Evolutionary conservation across 805 yeast genomes (phyloP).

Genomic region (Kodamaea leandrae): DNA sequence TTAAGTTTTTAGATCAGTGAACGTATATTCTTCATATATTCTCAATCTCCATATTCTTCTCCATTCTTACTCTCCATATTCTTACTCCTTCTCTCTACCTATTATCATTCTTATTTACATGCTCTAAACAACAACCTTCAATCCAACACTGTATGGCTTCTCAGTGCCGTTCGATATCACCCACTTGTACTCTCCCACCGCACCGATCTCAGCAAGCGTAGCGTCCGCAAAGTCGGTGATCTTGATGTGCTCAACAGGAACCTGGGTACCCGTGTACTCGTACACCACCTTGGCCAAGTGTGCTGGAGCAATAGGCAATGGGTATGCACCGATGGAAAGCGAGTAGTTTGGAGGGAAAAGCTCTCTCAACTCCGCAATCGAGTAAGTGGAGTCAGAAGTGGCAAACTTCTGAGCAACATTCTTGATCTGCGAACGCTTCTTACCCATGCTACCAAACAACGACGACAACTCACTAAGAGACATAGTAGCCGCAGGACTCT

Average conservation of each 20-base stretch:
- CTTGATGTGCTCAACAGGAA: slow-evolving; percentile 26
- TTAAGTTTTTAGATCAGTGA: too few species aligned
- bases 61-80: too few species aligned
- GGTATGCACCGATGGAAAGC: slow-evolving; percentile 15
- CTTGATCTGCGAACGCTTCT: slow-evolving; percentile 5
- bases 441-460: slow-evolving; percentile 30
- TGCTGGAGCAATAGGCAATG: slow-evolving; percentile 28
- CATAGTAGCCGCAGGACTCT: slow-evolving; percentile 23
- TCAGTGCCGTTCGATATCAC: slow-evolving; percentile 25
- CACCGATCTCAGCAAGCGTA: slow-evolving; percentile 17
- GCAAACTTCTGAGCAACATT: slow-evolving; percentile 13
- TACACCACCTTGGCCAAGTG: slow-evolving; percentile 23
- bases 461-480: slow-evolving; percentile 38
- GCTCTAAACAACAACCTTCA: slow-evolving; percentile 1
- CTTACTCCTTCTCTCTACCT: too few species aligned
- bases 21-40: too few species aligned
- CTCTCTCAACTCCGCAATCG: slow-evolving; percentile 32
- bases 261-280: slow-evolving; percentile 31
- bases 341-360: slow-evolving; percentile 25
- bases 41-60: too few species aligned
- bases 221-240: slow-evolving; percentile 11
- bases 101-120: too few species aligned
- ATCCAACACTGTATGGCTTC: not conserved
- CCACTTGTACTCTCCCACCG: slow-evolving; percentile 29
- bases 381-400: slow-evolving; percentile 20